Base-by-base conservation (phyloP, 148 eudicot species). In the Fagopyrum tataricum region DNA sequence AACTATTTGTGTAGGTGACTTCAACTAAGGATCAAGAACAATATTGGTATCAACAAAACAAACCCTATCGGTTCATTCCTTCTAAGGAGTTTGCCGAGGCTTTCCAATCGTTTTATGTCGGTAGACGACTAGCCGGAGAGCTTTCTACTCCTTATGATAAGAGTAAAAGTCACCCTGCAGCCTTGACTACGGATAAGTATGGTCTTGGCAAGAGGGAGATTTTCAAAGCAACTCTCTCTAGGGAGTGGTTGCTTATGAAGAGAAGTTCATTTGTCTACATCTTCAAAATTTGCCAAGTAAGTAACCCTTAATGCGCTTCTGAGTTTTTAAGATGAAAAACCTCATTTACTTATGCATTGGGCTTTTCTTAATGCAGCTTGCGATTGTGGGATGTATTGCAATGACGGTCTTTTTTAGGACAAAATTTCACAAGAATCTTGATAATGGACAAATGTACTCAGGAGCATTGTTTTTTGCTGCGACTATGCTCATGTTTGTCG, bases 1-100 rank as follows among this genome's bases (percentile, higher is more conserved):
- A 1, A 31, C 37, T 31, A 70, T 5, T 1, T 59, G 13, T n/a
- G n/a, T 76, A 89, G 97, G 97, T 91, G 81, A 91, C 95, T 31
- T 91, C 97, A 10, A 85, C 82, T 83, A 87, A 91, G 80, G 97
- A 91, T 78, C 97, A 91, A 66, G 48, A 79, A 59, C 97, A 91
- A 64, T 91, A 89, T 42, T 89, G 97, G 94, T 39, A 69, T 42
- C 75, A 76, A 23, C 81, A 69, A 17, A 74, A 89, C 12, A 79
- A 85, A 71, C 89, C 92, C 41, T 90, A 92, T 64, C 79, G 86
- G 11, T 92, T 85, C 77, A 73, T 90, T 12, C 77, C 89, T 13
- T 80, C 83, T n/a, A 79, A 70, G 43, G 88, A 92, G 72, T 90
- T 92, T 64, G 78, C 85, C 1, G 87, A 85, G 72, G 97, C 90